These are phyloP conservation scores for Lunasporangiospora selenospora DNA, from an alignment of 192 early-diverging fungal genomes.

Conservation along the genomic window DNA sequence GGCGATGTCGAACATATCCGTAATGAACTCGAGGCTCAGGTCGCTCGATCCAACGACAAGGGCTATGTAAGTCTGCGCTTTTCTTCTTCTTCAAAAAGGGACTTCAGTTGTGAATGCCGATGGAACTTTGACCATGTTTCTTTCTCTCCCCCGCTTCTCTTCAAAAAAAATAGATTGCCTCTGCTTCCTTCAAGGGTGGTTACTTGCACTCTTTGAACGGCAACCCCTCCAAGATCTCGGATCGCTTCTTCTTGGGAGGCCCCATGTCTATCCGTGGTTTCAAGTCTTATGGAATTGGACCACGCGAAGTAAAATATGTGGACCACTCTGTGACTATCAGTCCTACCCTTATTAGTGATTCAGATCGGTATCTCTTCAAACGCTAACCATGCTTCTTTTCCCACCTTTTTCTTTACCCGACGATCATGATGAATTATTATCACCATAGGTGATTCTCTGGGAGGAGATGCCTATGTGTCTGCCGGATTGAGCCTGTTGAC, in stretches of 20 bases:
- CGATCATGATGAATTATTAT: neutral
- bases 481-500: conserved; percentile 82
- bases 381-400: neutral
- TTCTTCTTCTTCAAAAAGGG: neutral
- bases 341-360: neutral
- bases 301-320: conserved; percentile 79
- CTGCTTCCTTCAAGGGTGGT: conserved; percentile 60
- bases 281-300: conserved; percentile 85
- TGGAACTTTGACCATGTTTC: neutral
- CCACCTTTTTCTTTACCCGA: neutral
- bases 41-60: conserved; percentile 55
- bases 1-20: conserved; percentile 84
- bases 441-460: conserved; percentile 72
- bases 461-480: conserved; percentile 87
- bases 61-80: conserved; percentile 61
- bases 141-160: neutral
- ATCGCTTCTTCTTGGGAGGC: conserved; percentile 92
- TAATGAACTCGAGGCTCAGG: conserved; percentile 72
- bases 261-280: conserved; percentile 89
- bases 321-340: neutral
- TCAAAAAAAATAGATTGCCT: conserved; percentile 40
- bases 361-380: neutral
- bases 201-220: conserved; percentile 65
- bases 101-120: neutral
- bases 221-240: conserved; percentile 71